Evolutionary conservation across 2,329 filamentous ascomycete genomes (phyloP).

Genomic region (Colletotrichum aenigma): DNA sequence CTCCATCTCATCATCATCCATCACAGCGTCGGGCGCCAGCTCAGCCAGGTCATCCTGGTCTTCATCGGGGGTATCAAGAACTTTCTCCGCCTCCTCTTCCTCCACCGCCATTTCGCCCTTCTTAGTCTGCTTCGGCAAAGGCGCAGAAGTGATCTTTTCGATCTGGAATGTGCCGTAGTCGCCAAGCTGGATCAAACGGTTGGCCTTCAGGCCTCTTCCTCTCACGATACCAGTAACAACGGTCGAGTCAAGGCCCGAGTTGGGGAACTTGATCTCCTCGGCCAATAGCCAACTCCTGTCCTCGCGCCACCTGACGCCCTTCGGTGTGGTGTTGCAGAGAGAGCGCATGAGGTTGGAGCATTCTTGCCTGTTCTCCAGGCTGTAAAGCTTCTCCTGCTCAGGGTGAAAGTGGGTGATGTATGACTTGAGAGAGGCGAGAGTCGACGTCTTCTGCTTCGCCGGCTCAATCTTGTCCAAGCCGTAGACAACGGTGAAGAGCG

Average conservation of each 20-base stretch:
- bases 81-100: conserved; percentile 53
- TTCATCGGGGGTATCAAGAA: conserved; percentile 74
- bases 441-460: conserved; percentile 76
- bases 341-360: conserved; percentile 90
- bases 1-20: conserved; percentile 54
- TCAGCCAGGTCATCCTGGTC: conserved; percentile 85
- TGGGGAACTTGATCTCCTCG: conserved; percentile 78
- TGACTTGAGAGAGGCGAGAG: conserved; percentile 83
- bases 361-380: conserved; percentile 86
- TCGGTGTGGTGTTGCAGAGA: conserved; percentile 88
- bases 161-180: conserved; percentile 96
- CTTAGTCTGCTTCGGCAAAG: conserved; percentile 64
- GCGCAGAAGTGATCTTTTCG: conserved; percentile 82
- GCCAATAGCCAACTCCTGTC: conserved; percentile 95
- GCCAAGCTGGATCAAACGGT: conserved; percentile 87
- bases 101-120: conserved; percentile 72
- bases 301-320: conserved; percentile 94
- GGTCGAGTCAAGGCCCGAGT: conserved; percentile 64
- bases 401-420: conserved; percentile 96
- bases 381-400: conserved; percentile 88
- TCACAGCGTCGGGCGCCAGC: conserved; percentile 83
- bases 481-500: conserved; percentile 84
- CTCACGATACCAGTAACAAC: conserved; percentile 84
- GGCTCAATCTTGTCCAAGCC: conserved; percentile 79
- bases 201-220: conserved; percentile 85